Evolutionary conservation across 108 stramenopile genomes (phyloP), one percentile per base, ranked within the genome.

Genomic region (Pseudonitzschia pungens): DNA sequence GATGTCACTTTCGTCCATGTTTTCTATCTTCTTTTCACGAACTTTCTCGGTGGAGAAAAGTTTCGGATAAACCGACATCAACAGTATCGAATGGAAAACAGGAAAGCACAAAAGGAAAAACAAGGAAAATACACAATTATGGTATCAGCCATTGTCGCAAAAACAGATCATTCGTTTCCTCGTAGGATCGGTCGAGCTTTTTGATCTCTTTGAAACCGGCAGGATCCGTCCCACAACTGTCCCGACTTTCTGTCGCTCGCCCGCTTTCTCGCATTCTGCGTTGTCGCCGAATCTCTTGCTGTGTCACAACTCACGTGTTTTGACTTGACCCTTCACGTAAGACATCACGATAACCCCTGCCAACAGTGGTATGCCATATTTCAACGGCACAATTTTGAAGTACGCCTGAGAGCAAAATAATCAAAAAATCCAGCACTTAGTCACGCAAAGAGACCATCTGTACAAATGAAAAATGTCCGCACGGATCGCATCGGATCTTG

Each of bases 1-100:
- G 11, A 86, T 79, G 1, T 77, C 59, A 40, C 67, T 77, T 7
- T 79, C 85, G 48, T 86, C 85, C 78, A 86, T 75, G 56, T 82
- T 79, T 48, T 71, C 44, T 31, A 86, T 42, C 53, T 86, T 82
- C 24, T 82, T 70, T 60, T 79, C 73, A 16, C 63, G 78, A 28
- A 72, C 78, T 79, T 21, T 52, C 27, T 31, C 22, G 24, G 36
- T 36, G 36, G 36, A 55, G 12, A 2, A 55, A 10, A 24, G 26
- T 12, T 20, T 55, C 22, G 26, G 2, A 1, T 20, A 2, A 55
- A 24, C 1, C 54, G 15, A 10, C 29, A 36, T 14, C 31, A 6
- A 9, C 29, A 60, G 1, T 8, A 9, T 15, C 4, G 15, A 73
- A 29, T 18, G 1, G 40, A 4, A 1, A 36, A 24, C 58, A n/a